These are phyloP conservation scores for Neonectria sp. DNA, from an alignment of 2,329 filamentous ascomycete genomes.

Conservation along the genomic window DNA sequence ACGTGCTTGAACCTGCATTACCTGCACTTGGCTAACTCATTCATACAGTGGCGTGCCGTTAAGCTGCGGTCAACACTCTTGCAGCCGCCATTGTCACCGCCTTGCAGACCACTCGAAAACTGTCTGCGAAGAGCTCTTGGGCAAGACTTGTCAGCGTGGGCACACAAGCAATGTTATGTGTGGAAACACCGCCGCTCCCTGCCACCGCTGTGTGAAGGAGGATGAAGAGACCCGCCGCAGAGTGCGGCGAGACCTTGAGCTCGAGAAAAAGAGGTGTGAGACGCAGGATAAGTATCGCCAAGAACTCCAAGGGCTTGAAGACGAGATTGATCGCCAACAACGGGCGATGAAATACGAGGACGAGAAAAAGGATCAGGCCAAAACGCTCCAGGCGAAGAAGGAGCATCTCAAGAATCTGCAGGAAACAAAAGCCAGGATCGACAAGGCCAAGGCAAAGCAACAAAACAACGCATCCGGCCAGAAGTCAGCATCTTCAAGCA, in stretches of 20 bases:
- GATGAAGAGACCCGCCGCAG: conserved; percentile 60
- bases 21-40: background rate
- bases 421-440: conserved; percentile 44
- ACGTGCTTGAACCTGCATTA: conserved; percentile 32
- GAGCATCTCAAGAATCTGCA: conserved; percentile 62
- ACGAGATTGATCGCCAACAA: conserved; percentile 66
- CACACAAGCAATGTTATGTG: conserved; percentile 68
- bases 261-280: conserved; percentile 64
- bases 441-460: conserved; percentile 30
- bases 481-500: background rate
- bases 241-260: conserved; percentile 61
- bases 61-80: conserved; percentile 72
- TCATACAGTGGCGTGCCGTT: conserved; percentile 62
- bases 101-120: conserved; percentile 69
- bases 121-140: conserved; percentile 53
- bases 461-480: background rate
- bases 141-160: conserved; percentile 64
- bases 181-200: conserved; percentile 55
- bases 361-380: conserved; percentile 61
- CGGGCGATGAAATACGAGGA: conserved; percentile 58
- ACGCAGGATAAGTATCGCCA: conserved; percentile 61
- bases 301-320: conserved; percentile 65
- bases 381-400: conserved; percentile 61
- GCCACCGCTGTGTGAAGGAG: conserved; percentile 67
- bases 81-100: conserved; percentile 74